phyloP scores from a whole-genome alignment of 495 filamentous ascomycete genomes.

The Lasiosphaeriaceae sp. region DNA sequence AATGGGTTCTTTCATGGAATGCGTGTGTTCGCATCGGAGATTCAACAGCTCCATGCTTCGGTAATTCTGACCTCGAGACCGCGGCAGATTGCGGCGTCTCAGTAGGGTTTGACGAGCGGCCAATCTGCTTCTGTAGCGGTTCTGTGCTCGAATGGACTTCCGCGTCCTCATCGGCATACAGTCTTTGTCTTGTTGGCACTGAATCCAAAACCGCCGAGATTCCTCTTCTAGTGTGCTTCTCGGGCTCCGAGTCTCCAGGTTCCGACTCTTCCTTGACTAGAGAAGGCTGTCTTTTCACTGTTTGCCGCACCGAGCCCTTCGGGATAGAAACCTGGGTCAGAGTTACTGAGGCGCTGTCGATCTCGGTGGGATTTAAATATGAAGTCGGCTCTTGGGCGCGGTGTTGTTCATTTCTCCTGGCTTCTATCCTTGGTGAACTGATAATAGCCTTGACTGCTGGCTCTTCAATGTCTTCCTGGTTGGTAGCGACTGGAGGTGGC shows the following conservation, averaged over 20 bases:
- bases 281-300: slow-evolving; percentile 53
- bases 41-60: background rate
- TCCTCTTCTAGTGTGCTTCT: slow-evolving; percentile 13
- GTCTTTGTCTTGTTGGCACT: slow-evolving; percentile 28
- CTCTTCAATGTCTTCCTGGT: slow-evolving; percentile 7
- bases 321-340: background rate
- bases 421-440: slow-evolving; percentile 18
- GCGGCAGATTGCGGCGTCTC: background rate
- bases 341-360: background rate
- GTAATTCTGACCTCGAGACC: background rate
- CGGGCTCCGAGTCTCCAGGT: slow-evolving; percentile 31
- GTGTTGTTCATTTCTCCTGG: slow-evolving; percentile 14
- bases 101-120: background rate
- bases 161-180: slow-evolving; percentile 7
- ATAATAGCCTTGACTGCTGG: slow-evolving; percentile 15
- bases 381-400: background rate
- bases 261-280: slow-evolving; percentile 60
- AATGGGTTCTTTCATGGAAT: slow-evolving; percentile 26
- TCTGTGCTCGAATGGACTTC: background rate
- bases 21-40: background rate
- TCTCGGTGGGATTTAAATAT: background rate
- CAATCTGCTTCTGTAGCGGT: background rate
- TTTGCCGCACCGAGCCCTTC: slow-evolving; percentile 6
- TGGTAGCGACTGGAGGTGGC: background rate
- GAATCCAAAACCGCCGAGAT: slow-evolving; percentile 28